Evolutionary conservation across 805 yeast species (phyloP).

Genomic region (Saturnispora mendoncae): DNA sequence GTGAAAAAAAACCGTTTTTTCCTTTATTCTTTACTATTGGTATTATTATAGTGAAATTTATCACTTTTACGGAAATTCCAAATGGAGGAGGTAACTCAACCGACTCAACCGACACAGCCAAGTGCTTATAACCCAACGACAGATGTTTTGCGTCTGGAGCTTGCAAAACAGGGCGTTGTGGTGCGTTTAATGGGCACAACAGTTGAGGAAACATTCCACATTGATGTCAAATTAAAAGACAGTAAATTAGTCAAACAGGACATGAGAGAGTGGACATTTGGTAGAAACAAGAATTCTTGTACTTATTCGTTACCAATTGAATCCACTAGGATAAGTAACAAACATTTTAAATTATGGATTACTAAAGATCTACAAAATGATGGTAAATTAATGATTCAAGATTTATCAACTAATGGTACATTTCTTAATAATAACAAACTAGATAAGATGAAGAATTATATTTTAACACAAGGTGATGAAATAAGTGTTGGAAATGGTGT

Average conservation of each 20-base stretch:
- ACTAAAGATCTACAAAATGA: slow-evolving; percentile 9
- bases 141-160: slow-evolving; percentile 21
- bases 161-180: slow-evolving; percentile 26
- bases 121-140: slow-evolving; percentile 23
- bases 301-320: slow-evolving; percentile 54
- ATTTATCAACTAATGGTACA: slow-evolving; percentile 88
- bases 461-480: slow-evolving; percentile 87
- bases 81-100: slow-evolving; percentile 8
- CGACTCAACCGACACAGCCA: slow-evolving; percentile 31
- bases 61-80: background rate
- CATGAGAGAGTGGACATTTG: slow-evolving; percentile 39
- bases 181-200: slow-evolving; percentile 31
- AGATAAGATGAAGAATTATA: slow-evolving; percentile 69
- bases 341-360: slow-evolving; percentile 63
- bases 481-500: slow-evolving; percentile 86
- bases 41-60: background rate
- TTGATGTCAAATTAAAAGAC: slow-evolving; percentile 25
- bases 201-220: slow-evolving; percentile 19
- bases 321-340: slow-evolving; percentile 61
- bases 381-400: slow-evolving; percentile 46
- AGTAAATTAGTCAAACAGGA: slow-evolving; percentile 8
- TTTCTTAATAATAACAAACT: slow-evolving; percentile 66
- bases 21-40: too few relatives aligned
- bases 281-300: slow-evolving; percentile 52
- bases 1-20: slow-evolving; percentile 1